Conservation (phyloP, 352 stramenopile species). For the Phytophthora kernoviae region DNA sequence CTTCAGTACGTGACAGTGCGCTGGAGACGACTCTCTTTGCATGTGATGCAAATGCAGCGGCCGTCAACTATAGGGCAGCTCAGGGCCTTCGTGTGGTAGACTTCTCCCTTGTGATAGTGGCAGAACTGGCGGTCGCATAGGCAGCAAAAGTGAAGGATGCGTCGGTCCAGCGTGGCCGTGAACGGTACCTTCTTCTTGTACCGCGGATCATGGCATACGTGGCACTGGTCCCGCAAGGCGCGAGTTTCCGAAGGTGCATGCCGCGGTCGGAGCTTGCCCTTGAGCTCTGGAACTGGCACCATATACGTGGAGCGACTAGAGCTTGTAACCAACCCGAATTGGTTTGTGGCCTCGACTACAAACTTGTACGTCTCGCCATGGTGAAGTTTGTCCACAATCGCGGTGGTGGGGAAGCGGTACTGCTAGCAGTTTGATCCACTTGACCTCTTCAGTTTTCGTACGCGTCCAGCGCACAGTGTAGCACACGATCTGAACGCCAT, state of each 20-base stretch:
- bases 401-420: slow-evolving; percentile 69
- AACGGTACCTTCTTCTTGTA: slow-evolving; percentile 76
- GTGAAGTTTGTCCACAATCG: slow-evolving; percentile 61
- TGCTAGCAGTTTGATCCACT: slow-evolving; percentile 77
- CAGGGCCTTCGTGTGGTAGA: slow-evolving; percentile 79
- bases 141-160: slow-evolving; percentile 84
- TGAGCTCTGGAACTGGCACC: slow-evolving; percentile 78
- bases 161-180: slow-evolving; percentile 62
- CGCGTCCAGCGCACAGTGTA: slow-evolving; percentile 85
- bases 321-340: slow-evolving; percentile 73
- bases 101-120: slow-evolving; percentile 82
- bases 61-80: slow-evolving; percentile 82
- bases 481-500: slow-evolving; percentile 81
- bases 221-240: slow-evolving; percentile 69
- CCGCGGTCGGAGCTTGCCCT: slow-evolving; percentile 56
- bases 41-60: slow-evolving; percentile 73
- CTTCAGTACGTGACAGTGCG: slow-evolving; percentile 54
- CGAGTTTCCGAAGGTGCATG: slow-evolving; percentile 33
- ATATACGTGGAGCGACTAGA: slow-evolving; percentile 88
- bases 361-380: slow-evolving; percentile 89
- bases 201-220: slow-evolving; percentile 69
- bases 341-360: slow-evolving; percentile 81
- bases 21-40: slow-evolving; percentile 69
- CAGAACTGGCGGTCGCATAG: slow-evolving; percentile 84
- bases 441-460: slow-evolving; percentile 74